A percentile compares a stretch with the other conserved stretches of the same genome.
phyloP scores from a whole-genome alignment of 768 basidiomycete genomes.

The Scleroderma bovista region DNA sequence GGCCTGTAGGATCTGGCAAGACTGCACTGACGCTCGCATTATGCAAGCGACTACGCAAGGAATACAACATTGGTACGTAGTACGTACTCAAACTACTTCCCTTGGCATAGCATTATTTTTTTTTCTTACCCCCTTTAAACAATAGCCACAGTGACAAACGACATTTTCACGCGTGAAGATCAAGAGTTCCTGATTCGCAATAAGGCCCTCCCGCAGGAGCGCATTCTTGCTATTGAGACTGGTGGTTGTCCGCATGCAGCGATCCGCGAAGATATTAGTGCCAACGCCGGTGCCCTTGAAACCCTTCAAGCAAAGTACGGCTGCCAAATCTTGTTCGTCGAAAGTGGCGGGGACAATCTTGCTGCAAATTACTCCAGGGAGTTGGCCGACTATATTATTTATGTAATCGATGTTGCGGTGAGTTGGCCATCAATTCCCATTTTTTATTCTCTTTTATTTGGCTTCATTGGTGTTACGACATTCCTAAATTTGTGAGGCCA shows the following conservation, averaged over 20 bases:
- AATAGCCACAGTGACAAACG: constrained; percentile 94
- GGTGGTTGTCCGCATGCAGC: constrained; percentile 98
- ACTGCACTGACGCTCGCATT: constrained; percentile 90
- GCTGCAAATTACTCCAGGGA: constrained; percentile 97
- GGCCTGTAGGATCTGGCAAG: constrained; percentile 98
- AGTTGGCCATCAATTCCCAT: constrained; percentile 15
- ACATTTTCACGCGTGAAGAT: constrained; percentile 97
- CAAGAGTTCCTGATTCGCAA: constrained; percentile 96
- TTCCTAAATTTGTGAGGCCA: no score
- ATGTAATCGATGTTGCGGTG: constrained; percentile 84
- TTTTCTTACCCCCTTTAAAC: constrained; percentile 10
- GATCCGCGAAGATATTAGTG: constrained; percentile 96
- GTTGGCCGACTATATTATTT: constrained; percentile 95
- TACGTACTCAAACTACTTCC: no score
- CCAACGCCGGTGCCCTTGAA: constrained; percentile 94
- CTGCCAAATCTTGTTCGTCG: constrained; percentile 90
- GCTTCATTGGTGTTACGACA: neutral
- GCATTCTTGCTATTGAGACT: constrained; percentile 95
- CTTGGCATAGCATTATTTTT: no score
- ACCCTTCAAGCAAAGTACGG: constrained; percentile 86
- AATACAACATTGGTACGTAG: constrained; percentile 86
- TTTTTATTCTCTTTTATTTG: constrained; percentile 2
- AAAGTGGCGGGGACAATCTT: constrained; percentile 95
- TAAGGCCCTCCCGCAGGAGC: constrained; percentile 74
- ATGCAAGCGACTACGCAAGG: constrained; percentile 71